Base-by-base conservation (phyloP, 768 basidiomycete species). In the Russula virescens region DNA sequence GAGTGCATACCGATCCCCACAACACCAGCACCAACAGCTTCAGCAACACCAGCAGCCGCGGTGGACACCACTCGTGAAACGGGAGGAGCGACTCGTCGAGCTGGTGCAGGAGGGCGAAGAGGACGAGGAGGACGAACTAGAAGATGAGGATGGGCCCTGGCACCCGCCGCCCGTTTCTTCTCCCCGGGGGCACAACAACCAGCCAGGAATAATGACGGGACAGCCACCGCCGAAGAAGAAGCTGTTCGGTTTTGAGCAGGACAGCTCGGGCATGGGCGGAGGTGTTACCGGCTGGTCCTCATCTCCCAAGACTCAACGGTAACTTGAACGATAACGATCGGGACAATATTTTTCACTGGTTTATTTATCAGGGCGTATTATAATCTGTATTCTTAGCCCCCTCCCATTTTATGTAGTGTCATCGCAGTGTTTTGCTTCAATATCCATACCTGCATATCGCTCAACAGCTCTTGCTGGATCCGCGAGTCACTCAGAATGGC, bases 351-450 rank as follows among this genome's bases (percentile, higher is more conserved):
- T 55, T 48, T 23, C 26, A 42, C 19, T 16, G 21, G 21, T 45
- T 18, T 59, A 64, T 55, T 34, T 64, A 60, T 59, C 43, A 23
- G 63, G 63, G 63, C 58, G 63, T 60, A 55, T 54, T 45, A 60
- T 64, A 64, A 11, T 42, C 42, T 63, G 62, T 63, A 63, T 60
- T 63, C 62, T 55, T 55, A 58, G 62, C 62, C 58, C 62, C 26
- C 38, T 14, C 38, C 38, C 38, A 38, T 38, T 45, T 55, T 59
- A 63, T 63, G 57, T 60, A 62, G 6, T 38, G 60, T 46, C 60
- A 52, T 45, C 7, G 28, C 31, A 31, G 43, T 38, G 31, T 31
- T 31, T 31, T 14, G 10, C 38, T 9, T 14, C 38, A 5, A 9
- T 38, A n/a, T n/a, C n/a, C 38, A 14, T 38, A 14, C 13, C 13